Evolutionary conservation across 306 rosid genomes (phyloP), one percentile per base, ranked within the genome.

Genomic region (Medicago truncatula): DNA sequence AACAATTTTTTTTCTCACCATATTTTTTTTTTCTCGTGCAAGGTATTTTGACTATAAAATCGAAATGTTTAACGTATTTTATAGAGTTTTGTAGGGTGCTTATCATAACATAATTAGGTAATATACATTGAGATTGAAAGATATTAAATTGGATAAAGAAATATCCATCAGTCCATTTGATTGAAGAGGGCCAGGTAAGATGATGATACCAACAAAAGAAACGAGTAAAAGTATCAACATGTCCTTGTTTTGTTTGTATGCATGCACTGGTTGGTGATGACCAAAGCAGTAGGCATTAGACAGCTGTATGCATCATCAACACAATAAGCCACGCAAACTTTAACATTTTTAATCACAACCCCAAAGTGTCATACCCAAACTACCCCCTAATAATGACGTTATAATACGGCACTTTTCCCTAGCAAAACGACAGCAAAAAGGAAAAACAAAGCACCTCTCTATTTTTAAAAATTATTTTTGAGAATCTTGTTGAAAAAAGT

Each of bases 321-420:
- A 61, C 66, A 60, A 60, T 14, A 13, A 60, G 28, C 18, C 66
- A 60, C 9, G 4, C 31, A 23, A 13, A 59, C 40, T 25, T 2
- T 25, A 59, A 11, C 20, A 52, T 44, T 44, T 44, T 44, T 12
- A 54, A 57, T 20, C 3, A 11, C 36, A 58, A n/a, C 9, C 63
- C 31, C 9, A 9, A 11, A 31, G 7, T 61, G 44, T 61, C 12
- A 15, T 61, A 15, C 67, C 67, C 12, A 34, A 61, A 61, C 67
- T 61, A 61, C 43, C 67, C 44, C 44, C 67, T 34, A 59, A 59
- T 25, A 59, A 59, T 31, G 17, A 25, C 65, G 40, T 59, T 58
- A 58, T 58, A 11, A 53, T 53, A 23, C 2, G 15, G 8, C 25
- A 25, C 65, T 25, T 25, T 25, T 12, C 18, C 8, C 40, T 8